A percentile compares a stretch with the other conserved stretches of the same genome.
These are phyloP conservation scores for Elaeagnus macrophylla DNA, from an alignment of 306 rosid species.

Conservation along the genomic window DNA sequence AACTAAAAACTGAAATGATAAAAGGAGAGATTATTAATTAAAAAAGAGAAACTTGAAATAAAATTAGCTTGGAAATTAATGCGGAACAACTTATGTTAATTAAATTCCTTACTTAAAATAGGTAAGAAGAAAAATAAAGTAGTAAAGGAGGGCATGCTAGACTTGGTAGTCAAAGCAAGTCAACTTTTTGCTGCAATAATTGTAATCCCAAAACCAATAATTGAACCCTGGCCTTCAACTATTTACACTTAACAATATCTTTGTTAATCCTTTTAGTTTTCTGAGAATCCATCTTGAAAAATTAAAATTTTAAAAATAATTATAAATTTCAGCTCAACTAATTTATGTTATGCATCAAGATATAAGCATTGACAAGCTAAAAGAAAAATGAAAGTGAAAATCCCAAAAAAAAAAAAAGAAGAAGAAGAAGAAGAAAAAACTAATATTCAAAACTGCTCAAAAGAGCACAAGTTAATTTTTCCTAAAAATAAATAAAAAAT, in stretches of 20 bases:
- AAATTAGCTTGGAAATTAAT: no score
- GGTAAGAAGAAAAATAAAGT: constrained; percentile 12
- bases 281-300: not conserved
- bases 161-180: constrained; percentile 38
- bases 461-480: no score
- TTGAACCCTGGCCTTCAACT: constrained; percentile 37
- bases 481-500: no score
- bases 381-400: no score
- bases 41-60: not conserved
- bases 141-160: constrained; percentile 11
- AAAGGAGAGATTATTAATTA: no score
- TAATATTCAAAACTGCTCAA: no score
- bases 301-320: not conserved
- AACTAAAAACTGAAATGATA: not conserved
- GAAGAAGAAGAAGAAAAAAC: no score
- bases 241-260: constrained; percentile 36
- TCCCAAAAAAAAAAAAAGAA: no score
- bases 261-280: not conserved
- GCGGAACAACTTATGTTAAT: not conserved
- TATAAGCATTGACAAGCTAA: no score
- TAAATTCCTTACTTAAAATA: constrained; percentile 14
- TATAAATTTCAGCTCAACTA: not conserved
- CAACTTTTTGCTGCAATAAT: constrained; percentile 53
- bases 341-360: no score
- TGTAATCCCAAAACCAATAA: constrained; percentile 51